Evolutionary conservation across 306 rosid species (phyloP), one percentile per base, ranked within the genome.

Genomic region (Vigna reflexopilosa): DNA sequence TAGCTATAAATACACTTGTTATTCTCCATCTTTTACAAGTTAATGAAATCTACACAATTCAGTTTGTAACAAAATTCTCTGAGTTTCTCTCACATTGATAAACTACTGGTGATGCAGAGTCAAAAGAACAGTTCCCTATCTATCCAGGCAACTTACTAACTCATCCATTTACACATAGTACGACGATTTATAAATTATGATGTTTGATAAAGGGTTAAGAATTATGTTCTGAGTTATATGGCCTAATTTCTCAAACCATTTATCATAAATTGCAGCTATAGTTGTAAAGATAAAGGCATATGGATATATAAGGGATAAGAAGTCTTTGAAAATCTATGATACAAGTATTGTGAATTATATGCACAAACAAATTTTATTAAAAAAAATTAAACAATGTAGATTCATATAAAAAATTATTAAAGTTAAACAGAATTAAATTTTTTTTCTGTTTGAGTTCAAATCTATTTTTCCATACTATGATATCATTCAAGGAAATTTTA

Each of bases 361-460:
- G 5, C 34, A 30, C 34, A 56, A 14, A 55, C 26, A 54, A 17
- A 54, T 17, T 3, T 62, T 32, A 3, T 3, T 32, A 47, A 51
- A 51, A 34, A 22, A 1, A 17, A 47, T 13, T 24, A 13, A 28
- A 48, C 28, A 51, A 51, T 32, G 11, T 30, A 50, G 63, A 71
- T 71, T 71, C 32, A 49, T 69, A 28, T 28, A 22, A 17, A 71
- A 71, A 52, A 22, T 10, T 11, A 71, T 4, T 44, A 7, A 52
- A 71, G 64, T 72, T 55, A 5, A 72, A 34, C 65, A 72, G 40
- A 55, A 34, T 54, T n/a, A 54, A 20, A 55, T 34, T 1, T 56
- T 38, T 56, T 20, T 38, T 55, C 9, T 73, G 26, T 42, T 73
- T 57, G 9, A 49, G 52, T 76, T 32, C 38, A n/a, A 32, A 50